Base-by-base conservation (phyloP, 768 basidiomycete species). In the Saitozyma sp. region DNA sequence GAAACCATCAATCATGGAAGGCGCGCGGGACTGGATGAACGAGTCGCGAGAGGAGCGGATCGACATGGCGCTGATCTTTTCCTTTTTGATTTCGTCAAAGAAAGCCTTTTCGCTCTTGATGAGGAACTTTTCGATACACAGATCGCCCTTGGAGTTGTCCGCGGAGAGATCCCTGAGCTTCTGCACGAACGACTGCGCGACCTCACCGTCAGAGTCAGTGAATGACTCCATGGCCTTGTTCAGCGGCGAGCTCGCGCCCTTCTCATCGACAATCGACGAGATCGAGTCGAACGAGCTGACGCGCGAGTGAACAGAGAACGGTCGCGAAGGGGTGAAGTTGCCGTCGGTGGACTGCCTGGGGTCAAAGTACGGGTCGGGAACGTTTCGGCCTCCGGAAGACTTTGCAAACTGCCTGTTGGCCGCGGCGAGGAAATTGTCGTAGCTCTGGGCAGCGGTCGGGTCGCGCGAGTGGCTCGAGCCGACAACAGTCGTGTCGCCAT, bases 221-320 rank as follows among this genome's bases (percentile, higher is more conserved):
- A 96, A 96, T 89, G 91, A 88, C 57, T 88, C 88, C 71, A 92
- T 91, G 10, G 92, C 91, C 80, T 94, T 95, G 82, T 96, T 96
- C 62, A 95, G 82, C 10, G 93, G 92, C 20, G 93, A 80, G 14
- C 68, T 92, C 65, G 89, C 89, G 0, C 84, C 82, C 82, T 95
- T 95, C 70, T 95, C 92, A 65, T 93, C 91, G 39, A 92, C 88
- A 57, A 95, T 92, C 4, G 90, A 89, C 13, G 89, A 87, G 59
- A 95, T 93, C 6, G 91, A 92, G 71, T 95, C 93, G n/a, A 89
- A 87, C 0, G 91, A 93, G 0, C 88, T 87, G 7, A 85, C 84
- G 6, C 92, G 84, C 48, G 89, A 91, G 76, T 92, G 90, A 10
- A 82, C 69, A 56, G 90, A 90, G 79, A 95, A 94, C 0, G 92